Evolutionary conservation across 169 alveolate species (phyloP), one percentile per base, ranked within the genome.

Genomic region (Plasmodium adleri): DNA sequence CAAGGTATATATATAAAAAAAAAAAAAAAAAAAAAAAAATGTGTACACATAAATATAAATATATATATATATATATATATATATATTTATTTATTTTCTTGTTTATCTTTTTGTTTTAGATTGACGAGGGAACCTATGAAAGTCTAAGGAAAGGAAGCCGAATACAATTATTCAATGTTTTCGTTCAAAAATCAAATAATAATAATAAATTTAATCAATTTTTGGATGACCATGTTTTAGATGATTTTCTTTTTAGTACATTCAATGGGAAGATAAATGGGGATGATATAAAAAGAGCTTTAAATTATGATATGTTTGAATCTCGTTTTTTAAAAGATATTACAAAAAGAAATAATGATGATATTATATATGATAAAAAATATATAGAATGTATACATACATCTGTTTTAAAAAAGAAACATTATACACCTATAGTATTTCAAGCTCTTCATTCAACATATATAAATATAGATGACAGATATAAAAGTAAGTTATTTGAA

Each of bases 121-220:
- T 80, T 59, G 66, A 80, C 39, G 28, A 67, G 15, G 90, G 70
- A 28, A 80, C 90, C n/a, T 80, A 80, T 58, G 90, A 80, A 68
- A 56, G 49, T 24, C 20, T 68, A 24, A 17, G 63, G 28, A 68
- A 59, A 60, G 90, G 90, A 15, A 54, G 50, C 52, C 20, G 90
- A 15, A 58, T 80, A 15, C 90, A 80, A 28, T 43, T 80, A 43
- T 80, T 80, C 32, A 80, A 80, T 60, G 80, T 70, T 8, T 20
- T 59, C 43, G 80, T 80, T 6, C 80, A 80, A 56, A 68, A 80
- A 71, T 62, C 83, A 7, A 67, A 39, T 32, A 67, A 56, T 45
- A 63, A 76, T 58, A 67, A 80, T 62, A 80, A 80, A 80, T 80
- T 80, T 50, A 58, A 45, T 3, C 63, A 12, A 49, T 26, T 17